These are phyloP conservation scores for Ephemerocybe angulata DNA, from an alignment of 768 basidiomycete species.

Conservation along the genomic window DNA sequence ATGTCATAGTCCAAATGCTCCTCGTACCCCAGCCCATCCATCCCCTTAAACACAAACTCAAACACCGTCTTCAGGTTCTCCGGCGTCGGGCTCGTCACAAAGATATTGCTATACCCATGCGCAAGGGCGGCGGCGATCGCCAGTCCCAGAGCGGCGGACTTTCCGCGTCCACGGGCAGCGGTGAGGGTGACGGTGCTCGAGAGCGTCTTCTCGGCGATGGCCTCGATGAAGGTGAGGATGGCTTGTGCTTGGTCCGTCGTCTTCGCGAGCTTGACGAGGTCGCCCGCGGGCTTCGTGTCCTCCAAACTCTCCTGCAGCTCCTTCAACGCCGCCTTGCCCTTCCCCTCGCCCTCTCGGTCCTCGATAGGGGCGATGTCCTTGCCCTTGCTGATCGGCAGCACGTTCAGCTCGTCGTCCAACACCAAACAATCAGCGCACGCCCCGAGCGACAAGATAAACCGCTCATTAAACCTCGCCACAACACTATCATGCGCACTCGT, in stretches of 20 bases:
- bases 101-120: slow-evolving; percentile 95
- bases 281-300: slow-evolving; percentile 83
- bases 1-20: slow-evolving; percentile 98
- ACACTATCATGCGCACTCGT: slow-evolving; percentile 88
- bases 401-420: slow-evolving; percentile 96
- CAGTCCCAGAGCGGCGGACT: slow-evolving; percentile 93
- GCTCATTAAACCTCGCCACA: slow-evolving; percentile 95
- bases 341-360: slow-evolving; percentile 27
- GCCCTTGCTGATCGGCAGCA: slow-evolving; percentile 90
- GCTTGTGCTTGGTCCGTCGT: slow-evolving; percentile 95
- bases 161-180: slow-evolving; percentile 91
- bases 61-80: slow-evolving; percentile 98
- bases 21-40: slow-evolving; percentile 93
- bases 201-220: slow-evolving; percentile 88
- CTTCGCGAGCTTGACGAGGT: slow-evolving; percentile 84
- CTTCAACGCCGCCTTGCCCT: slow-evolving; percentile 49
- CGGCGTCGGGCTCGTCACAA: slow-evolving; percentile 95
- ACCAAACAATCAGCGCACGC: slow-evolving; percentile 91
- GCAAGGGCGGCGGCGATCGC: slow-evolving; percentile 90
- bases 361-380: slow-evolving; percentile 82
- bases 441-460: slow-evolving; percentile 95
- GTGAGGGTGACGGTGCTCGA: slow-evolving; percentile 95
- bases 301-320: slow-evolving; percentile 74
- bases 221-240: slow-evolving; percentile 90
- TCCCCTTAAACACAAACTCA: slow-evolving; percentile 94